phyloP scores from a whole-genome alignment of 331 rosid genomes.

The Telfairia occidentalis region DNA sequence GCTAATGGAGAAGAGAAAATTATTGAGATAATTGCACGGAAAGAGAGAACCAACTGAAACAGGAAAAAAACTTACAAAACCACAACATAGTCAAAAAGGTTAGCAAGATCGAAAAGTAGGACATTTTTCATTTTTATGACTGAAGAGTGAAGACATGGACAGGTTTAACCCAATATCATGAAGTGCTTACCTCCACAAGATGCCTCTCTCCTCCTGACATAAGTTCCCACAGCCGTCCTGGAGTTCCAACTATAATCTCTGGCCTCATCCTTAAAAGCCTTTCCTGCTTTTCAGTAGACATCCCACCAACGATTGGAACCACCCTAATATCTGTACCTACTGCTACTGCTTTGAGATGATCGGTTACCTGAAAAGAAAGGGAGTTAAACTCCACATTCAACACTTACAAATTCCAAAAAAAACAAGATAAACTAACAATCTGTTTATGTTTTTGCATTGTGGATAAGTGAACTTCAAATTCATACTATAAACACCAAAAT shows the following conservation, averaged over 20 bases:
- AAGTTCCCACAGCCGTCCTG: slow-evolving; percentile 96
- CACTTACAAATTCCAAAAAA: not conserved
- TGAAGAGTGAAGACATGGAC: not conserved
- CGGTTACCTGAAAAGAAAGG: slow-evolving; percentile 47
- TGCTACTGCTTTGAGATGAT: slow-evolving; percentile 71
- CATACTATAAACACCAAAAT: too few relatives aligned
- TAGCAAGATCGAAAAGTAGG: not conserved
- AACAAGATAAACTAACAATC: not conserved
- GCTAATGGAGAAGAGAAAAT: not conserved
- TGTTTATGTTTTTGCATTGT: not conserved
- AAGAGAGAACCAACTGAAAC: not conserved
- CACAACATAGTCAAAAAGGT: not conserved
- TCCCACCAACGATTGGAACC: slow-evolving; percentile 88
- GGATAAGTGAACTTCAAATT: not conserved
- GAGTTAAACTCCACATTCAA: slow-evolving; percentile 4
- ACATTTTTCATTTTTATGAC: not conserved
- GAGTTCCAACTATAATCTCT: slow-evolving; percentile 89
- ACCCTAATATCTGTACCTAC: slow-evolving; percentile 52
- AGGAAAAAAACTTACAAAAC: not conserved
- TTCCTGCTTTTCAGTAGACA: slow-evolving; percentile 81
- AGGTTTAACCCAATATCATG: not conserved
- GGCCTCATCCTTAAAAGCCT: slow-evolving; percentile 70
- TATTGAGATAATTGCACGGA: not conserved
- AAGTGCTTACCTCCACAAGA: slow-evolving; percentile 58
- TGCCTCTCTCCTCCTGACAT: slow-evolving; percentile 78